Evolutionary conservation across 805 yeast genomes (phyloP).

Genomic region (Wickerhamiella occidentalis): DNA sequence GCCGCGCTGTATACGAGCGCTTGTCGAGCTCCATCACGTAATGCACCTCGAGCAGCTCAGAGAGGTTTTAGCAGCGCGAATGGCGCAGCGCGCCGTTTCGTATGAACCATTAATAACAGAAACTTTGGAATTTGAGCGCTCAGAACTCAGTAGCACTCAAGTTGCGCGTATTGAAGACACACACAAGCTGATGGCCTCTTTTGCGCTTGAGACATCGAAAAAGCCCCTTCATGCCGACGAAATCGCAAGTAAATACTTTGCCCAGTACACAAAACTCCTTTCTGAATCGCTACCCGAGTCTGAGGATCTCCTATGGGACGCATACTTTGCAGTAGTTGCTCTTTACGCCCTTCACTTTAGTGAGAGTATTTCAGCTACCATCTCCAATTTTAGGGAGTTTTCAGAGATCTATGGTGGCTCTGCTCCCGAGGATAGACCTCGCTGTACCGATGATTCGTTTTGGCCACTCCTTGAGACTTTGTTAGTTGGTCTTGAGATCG

Average conservation of each 20-base stretch:
- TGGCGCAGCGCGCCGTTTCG: not conserved
- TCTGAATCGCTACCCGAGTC: not conserved
- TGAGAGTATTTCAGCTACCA: not conserved
- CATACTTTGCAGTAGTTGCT: conserved; percentile 13
- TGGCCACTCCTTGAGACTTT: conserved; percentile 8
- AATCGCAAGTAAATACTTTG: conserved; percentile 11
- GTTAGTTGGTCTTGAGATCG: not conserved
- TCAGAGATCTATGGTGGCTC: not conserved
- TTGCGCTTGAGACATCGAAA: conserved; percentile 13
- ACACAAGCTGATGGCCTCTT: conserved; percentile 16
- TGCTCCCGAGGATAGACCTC: not conserved
- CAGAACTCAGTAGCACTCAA: not conserved
- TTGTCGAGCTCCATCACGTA: conserved; percentile 10
- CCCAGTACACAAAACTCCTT: conserved; percentile 11
- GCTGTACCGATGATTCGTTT: not conserved
- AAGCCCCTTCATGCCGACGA: conserved; percentile 13
- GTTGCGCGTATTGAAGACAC: conserved; percentile 11
- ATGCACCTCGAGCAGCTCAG: conserved; percentile 5
- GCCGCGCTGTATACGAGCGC: conserved; percentile 26
- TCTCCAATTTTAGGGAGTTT: conserved; percentile 1
- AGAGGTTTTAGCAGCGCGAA: conserved; percentile 7
- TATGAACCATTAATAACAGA: conserved; percentile 1
- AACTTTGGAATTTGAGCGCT: not conserved
- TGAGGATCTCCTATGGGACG: conserved; percentile 13
- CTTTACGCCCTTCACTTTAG: conserved; percentile 9